Evolutionary conservation across 768 basidiomycete species (phyloP), one percentile per base, ranked within the genome.

Genomic region (Leccinum sublutescens): DNA sequence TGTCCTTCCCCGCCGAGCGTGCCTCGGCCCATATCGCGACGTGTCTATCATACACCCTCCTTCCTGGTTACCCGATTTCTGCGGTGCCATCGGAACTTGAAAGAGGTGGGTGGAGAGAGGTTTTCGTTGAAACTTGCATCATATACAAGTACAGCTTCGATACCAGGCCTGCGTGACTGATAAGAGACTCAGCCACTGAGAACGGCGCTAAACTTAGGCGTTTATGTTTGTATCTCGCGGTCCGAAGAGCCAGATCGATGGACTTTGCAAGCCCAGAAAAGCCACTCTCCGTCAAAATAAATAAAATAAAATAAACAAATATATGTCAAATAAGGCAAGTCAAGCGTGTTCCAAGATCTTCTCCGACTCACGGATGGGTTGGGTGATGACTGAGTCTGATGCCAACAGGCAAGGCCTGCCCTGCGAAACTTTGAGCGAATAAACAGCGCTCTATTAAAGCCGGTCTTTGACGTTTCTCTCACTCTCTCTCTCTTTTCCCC

Each of bases 301-400:
- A 40, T 40, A 40, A n/a, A 40, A 40, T 9, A 40, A 40, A 40
- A 40, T 10, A 40, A 17, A 40, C 15, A 38, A 40, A n/a, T 2
- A 40, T n/a, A 40, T n/a, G 9, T 4, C 40, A 40, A 40, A 40
- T n/a, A 40, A 40, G 40, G 40, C 40, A 40, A 54, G 48, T 57
- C 52, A 53, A 25, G 36, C 17, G n/a, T 5, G 15, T 23, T n/a
- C 27, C 17, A 34, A 34, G 45, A 59, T 43, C 40, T 52, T 52
- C 14, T 25, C 43, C 6, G 33, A 40, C 40, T 40, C 40, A 40
- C 40, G 40, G 40, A 40, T 40, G 40, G 8, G 7, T 55, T 55
- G 53, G 64, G 64, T 64, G 54, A 52, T 34, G 59, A n/a, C n/a
- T 61, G 51, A 47, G 34, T 56, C 29, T 34, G 49, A 50, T 49